Conservation (phyloP, 164 flowering plant genomes). For the Vitis rotundifolia region DNA sequence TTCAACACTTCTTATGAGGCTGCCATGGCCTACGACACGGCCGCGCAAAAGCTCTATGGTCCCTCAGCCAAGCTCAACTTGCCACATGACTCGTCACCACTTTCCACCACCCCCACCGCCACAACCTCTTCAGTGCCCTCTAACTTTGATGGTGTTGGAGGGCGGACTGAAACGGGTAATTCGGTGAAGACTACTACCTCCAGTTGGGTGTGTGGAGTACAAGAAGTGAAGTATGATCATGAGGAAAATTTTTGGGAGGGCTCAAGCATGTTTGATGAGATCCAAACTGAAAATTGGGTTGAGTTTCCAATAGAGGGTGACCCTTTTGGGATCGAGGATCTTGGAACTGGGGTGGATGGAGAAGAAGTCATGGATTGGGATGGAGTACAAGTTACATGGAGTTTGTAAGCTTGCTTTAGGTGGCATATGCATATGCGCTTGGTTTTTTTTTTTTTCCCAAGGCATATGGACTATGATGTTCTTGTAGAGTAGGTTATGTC, state of each 20-base stretch:
- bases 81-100: conserved; percentile 10
- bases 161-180: too few relatives aligned
- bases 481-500: too few relatives aligned
- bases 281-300: too few relatives aligned
- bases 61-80: conserved; percentile 44
- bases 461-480: too few relatives aligned
- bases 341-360: too few relatives aligned
- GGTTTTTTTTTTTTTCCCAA: too few relatives aligned
- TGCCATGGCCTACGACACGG: conserved; percentile 56
- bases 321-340: too few relatives aligned
- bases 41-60: conserved; percentile 52
- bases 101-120: not conserved
- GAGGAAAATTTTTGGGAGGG: not conserved
- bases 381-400: conserved; percentile 17
- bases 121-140: not conserved
- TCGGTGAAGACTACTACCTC: not conserved
- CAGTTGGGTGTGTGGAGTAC: not conserved
- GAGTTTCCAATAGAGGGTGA: too few relatives aligned
- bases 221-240: not conserved
- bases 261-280: not conserved
- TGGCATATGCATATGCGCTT: too few relatives aligned
- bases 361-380: not conserved
- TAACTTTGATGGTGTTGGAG: too few relatives aligned
- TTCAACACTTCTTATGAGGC: conserved; percentile 57
- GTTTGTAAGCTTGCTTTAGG: not conserved